Base-by-base conservation (phyloP, 129 eudicot species). In the Erigeron canadensis region DNA sequence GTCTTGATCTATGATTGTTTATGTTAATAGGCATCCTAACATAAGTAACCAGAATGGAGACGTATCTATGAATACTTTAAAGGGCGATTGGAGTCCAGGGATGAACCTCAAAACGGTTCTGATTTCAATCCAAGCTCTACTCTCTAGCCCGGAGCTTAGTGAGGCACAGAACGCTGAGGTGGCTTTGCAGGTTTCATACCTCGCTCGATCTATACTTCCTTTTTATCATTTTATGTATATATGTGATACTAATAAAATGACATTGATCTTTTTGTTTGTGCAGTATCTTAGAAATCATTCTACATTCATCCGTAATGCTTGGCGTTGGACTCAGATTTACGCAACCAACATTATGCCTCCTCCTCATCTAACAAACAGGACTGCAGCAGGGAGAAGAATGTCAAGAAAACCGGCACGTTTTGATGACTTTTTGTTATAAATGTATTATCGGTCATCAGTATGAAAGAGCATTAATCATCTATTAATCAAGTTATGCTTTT, bases 81-180 rank as follows among this genome's bases (percentile, higher is more conserved):
- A 61, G 62, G 22, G 45, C 62, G 28, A 73, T 5, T 73, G 77
- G 70, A 62, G 61, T 34, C 38, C 77, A 2, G 70, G 70, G 8
- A 19, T 73, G 34, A 73, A 47, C 39, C 70, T 73, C 5, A 73
- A 50, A 16, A 34, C 70, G 5, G 45, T 66, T 46, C 57, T 73
- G 16, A 21, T 62, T 39, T 18, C 62, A 16, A 37, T 73, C 13
- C 77, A 73, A 17, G 51, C 70, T 2, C 7, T 73, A 13, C 57
- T 73, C 37, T 62, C 62, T 45, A 55, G 39, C 7, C 77, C 70
- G 0, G 77, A 73, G 70, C 70, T 23, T 17, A 9, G 40, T 18
- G 77, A 73, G 39, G 62, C 77, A 13, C 70, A 46, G 11, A 70
- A 73, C 47, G 70, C 58, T 61, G 70, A 61, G 38, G 77, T 47